Base-by-base conservation (phyloP, 495 filamentous ascomycete species). In the Astrothelium macrocarpum region DNA sequence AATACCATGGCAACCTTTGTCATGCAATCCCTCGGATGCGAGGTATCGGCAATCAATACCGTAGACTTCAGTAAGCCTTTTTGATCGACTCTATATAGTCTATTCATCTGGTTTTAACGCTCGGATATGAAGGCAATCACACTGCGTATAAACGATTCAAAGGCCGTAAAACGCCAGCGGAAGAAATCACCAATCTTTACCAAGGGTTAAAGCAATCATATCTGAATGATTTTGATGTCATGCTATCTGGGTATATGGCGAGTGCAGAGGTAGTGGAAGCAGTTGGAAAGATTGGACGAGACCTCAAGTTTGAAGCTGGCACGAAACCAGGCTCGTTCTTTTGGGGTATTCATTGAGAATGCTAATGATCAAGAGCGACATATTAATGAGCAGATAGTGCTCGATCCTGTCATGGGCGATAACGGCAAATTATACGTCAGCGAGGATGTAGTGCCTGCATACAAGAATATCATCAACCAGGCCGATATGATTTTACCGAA, bases 321-420 rank as follows among this genome's bases (percentile, higher is more conserved):
- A 78, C 77, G 18, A 83, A 82, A 32, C 84, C 87, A 0, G 91
- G 91, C 0, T 85, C 83, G 28, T 94, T 97, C 77, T 97, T 97
- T 76, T 97, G 92, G 92, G 87, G 84, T 86, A 53, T 65, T 81
- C 65, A 1, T 29, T 59, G 39, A 28, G 0, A 23, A 32, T n/a
- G 18, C 2, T 20, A 25, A 62, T 28, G 20, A 9, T 53, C 36
- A 7, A 14, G 5, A 11, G 60, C 20, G 18, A 10, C 16, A n/a
- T 31, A 34, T 34, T 23, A 39, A 59, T 69, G 20, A 66, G 60
- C n/a, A 1, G n/a, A 42, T 59, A 87, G 86, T 95, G n/a, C 79
- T 98, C 53, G 94, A 98, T 73, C 94, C 94, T 0, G 95, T 98
- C 16, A 98, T 98, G 94, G 94, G 94, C 53, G 94, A 98, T 71